phyloP scores from a whole-genome alignment of 2,329 filamentous ascomycete species.

The Helminthosporium solani region DNA sequence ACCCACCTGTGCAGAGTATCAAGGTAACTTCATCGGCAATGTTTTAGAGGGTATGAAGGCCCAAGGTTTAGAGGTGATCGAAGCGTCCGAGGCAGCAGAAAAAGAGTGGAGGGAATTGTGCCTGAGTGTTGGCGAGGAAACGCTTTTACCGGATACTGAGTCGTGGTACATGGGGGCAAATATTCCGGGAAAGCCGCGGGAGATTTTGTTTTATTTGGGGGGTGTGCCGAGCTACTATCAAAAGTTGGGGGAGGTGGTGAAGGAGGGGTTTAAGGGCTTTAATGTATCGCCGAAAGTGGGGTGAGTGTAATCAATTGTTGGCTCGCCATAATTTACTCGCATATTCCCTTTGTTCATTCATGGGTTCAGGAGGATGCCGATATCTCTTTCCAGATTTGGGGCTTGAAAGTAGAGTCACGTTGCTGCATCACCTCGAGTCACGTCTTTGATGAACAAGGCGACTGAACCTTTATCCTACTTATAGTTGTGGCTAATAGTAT shows the following conservation, averaged over 20 bases:
- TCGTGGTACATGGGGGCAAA: conserved; percentile 27
- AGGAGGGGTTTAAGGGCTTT: conserved; percentile 19
- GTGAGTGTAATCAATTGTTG: too few relatives aligned
- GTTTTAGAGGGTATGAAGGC: conserved; percentile 52
- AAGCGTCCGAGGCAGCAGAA: conserved; percentile 50
- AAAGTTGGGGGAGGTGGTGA: conserved; percentile 16
- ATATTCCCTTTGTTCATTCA: too few relatives aligned
- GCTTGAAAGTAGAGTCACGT: too few relatives aligned
- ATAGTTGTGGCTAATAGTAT: too few relatives aligned
- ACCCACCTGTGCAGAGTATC: conserved; percentile 55
- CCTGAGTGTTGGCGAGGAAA: conserved; percentile 48
- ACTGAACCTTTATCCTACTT: too few relatives aligned
- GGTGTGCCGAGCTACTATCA: conserved; percentile 27
- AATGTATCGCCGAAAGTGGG: conserved; percentile 1
- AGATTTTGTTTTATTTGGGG: conserved; percentile 54
- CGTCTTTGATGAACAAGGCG: too few relatives aligned
- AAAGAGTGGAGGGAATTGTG: conserved; percentile 54
- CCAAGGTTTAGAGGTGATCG: conserved; percentile 53
- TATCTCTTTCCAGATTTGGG: too few relatives aligned
- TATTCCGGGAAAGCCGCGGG: conserved; percentile 55
- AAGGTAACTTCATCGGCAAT: conserved; percentile 59
- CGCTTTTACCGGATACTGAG: conserved; percentile 53
- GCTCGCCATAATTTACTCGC: too few relatives aligned
- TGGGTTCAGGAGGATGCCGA: too few relatives aligned
- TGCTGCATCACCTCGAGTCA: too few relatives aligned